Evolutionary conservation across 1,284 basidiomycete species (phyloP).

Genomic region (Stygiomarasmius scandens): DNA sequence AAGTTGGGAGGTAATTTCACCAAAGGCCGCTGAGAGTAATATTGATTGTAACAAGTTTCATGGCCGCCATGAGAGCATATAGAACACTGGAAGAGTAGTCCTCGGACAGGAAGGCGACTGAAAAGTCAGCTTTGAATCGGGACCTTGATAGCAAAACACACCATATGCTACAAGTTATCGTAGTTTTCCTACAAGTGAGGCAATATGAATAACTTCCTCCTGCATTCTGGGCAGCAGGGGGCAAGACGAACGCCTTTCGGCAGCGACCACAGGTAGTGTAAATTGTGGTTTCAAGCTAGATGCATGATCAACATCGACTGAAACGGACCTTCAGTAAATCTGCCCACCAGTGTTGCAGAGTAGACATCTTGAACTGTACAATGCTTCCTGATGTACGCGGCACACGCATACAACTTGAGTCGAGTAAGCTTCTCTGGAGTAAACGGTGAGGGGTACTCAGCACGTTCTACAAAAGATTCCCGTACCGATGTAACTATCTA

Average conservation of each 20-base stretch:
- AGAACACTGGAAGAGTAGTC: conserved; percentile 69
- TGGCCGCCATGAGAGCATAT: conserved; percentile 79
- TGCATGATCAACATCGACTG: conserved; percentile 3
- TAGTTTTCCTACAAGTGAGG: conserved; percentile 48
- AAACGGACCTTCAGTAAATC: neutral
- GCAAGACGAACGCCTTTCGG: conserved; percentile 56
- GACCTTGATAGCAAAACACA: conserved; percentile 33
- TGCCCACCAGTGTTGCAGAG: conserved; percentile 52
- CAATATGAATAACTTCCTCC: conserved; percentile 56
- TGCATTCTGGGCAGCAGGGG: conserved; percentile 20
- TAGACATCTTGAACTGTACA: conserved; percentile 51
- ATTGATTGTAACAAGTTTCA: conserved; percentile 68
- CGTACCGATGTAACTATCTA: conserved; percentile 74
- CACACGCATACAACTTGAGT: conserved; percentile 59
- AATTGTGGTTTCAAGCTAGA: conserved; percentile 66
- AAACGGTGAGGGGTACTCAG: neutral
- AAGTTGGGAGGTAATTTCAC: conserved; percentile 38
- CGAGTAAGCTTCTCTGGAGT: conserved; percentile 61
- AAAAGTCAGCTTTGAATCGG: conserved; percentile 6
- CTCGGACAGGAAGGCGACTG: conserved; percentile 75
- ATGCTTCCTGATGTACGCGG: conserved; percentile 74
- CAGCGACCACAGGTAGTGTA: conserved; percentile 70
- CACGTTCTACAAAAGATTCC: neutral
- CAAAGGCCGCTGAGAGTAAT: conserved; percentile 60
- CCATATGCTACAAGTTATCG: conserved; percentile 72